Percentiles rank a stretch among this genome's conserved stretches.
phyloP scores from a whole-genome alignment of 1,284 basidiomycete genomes.

The Coniferiporia weirii region DNA sequence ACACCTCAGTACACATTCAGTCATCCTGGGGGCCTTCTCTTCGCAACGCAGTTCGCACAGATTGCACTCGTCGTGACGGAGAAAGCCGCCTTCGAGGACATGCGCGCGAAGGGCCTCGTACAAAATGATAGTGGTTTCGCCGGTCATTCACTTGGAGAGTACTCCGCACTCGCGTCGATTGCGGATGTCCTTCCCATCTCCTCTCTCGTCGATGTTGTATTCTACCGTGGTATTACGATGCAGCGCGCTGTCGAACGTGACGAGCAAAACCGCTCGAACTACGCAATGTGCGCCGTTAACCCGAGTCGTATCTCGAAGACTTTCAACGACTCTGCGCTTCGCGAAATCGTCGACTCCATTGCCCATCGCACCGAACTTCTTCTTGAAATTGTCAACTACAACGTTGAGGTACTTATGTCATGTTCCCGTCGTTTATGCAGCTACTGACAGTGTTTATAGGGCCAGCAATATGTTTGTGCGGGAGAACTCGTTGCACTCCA shows the following conservation, averaged over 20 bases:
- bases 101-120: slow-evolving; percentile 93
- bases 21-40: slow-evolving; percentile 91
- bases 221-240: slow-evolving; percentile 99
- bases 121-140: slow-evolving; percentile 91
- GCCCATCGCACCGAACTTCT: slow-evolving; percentile 72
- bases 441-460: slow-evolving; percentile 37
- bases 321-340: slow-evolving; percentile 88
- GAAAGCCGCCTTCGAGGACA: slow-evolving; percentile 96
- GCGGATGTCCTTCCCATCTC: slow-evolving; percentile 95
- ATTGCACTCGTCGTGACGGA: slow-evolving; percentile 97
- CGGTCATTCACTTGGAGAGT: slow-evolving; percentile 97
- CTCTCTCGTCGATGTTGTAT: slow-evolving; percentile 95
- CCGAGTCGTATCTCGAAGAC: slow-evolving; percentile 91
- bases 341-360: slow-evolving; percentile 93
- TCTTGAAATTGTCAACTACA: slow-evolving; percentile 96
- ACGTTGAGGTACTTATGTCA: slow-evolving; percentile 73
- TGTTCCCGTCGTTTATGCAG: slow-evolving; percentile 7
- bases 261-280: slow-evolving; percentile 87
- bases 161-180: slow-evolving; percentile 95
- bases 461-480: slow-evolving; percentile 96
- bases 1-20: slow-evolving; percentile 97
- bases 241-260: slow-evolving; percentile 97
- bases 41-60: slow-evolving; percentile 97
- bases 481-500: slow-evolving; percentile 93
- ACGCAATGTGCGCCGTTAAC: slow-evolving; percentile 98